phyloP scores from a whole-genome alignment of 306 rosid genomes.

The Begonia fuchsioides region DNA sequence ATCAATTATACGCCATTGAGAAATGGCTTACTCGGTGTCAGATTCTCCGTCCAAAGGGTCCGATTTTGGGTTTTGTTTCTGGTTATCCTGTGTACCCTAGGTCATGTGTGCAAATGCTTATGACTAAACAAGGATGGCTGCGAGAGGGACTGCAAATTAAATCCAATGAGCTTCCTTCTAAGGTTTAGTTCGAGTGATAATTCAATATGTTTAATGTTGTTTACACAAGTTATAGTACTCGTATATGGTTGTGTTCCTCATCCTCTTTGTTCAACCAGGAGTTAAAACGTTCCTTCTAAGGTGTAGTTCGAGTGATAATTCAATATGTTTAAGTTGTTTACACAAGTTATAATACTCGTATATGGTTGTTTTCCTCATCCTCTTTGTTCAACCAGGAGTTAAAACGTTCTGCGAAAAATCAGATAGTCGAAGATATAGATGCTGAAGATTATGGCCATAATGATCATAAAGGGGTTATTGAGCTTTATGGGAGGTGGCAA shows the following conservation, averaged over 20 bases:
- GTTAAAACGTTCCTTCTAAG: constrained; percentile 53
- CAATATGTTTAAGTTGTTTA: constrained; percentile 4
- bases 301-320: constrained; percentile 20
- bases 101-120: constrained; percentile 71
- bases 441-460: constrained; percentile 33
- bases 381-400: constrained; percentile 34
- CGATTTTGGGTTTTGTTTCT: constrained; percentile 72
- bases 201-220: constrained; percentile 4
- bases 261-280: constrained; percentile 29
- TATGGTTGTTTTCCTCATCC: background rate
- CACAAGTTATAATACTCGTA: constrained; percentile 1
- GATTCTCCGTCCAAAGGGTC: constrained; percentile 81
- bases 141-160: constrained; percentile 85
- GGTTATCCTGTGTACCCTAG: constrained; percentile 82
- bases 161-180: constrained; percentile 54
- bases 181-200: constrained; percentile 33
- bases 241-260: background rate
- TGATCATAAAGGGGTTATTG: constrained; percentile 33
- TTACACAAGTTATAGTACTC: constrained; percentile 2
- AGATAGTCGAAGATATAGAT: constrained; percentile 39
- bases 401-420: constrained; percentile 36
- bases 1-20: constrained; percentile 67
- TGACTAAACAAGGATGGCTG: constrained; percentile 75
- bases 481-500: constrained; percentile 90
- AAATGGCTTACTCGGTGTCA: constrained; percentile 87